A percentile compares a stretch with the other conserved stretches of the same genome.
Conservation (phyloP, 75 land plant genomes). For the Pinus albicaulis region DNA sequence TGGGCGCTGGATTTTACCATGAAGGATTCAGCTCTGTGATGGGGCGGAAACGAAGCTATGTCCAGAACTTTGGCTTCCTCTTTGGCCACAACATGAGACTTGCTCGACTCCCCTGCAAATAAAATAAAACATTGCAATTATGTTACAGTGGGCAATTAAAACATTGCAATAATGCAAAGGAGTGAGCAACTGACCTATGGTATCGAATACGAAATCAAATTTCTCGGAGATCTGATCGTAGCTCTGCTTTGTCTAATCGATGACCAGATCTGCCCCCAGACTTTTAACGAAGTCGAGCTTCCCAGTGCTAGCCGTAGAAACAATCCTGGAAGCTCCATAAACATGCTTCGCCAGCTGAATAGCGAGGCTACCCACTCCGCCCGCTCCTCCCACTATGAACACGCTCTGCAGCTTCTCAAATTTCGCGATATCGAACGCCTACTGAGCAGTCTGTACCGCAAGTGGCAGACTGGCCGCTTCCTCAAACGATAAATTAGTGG, state of each 20-base stretch:
- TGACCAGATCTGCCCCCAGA: slow-evolving; percentile 47
- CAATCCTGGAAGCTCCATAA: slow-evolving; percentile 44
- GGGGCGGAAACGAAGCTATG: slow-evolving; percentile 27
- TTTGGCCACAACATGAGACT: slow-evolving; percentile 43
- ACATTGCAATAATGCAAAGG: too few relatives aligned
- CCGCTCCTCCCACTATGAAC: slow-evolving; percentile 43
- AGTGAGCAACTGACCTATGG: slow-evolving; percentile 30
- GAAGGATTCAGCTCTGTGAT: slow-evolving; percentile 27
- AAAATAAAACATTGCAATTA: neutral
- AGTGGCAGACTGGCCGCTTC: slow-evolving; percentile 38
- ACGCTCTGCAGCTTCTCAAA: slow-evolving; percentile 24
- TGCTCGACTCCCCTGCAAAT: slow-evolving; percentile 35
- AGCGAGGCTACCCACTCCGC: slow-evolving; percentile 48
- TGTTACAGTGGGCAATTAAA: neutral
- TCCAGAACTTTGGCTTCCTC: slow-evolving; percentile 36
- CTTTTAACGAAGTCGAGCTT: slow-evolving; percentile 45
- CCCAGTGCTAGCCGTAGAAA: slow-evolving; percentile 40
- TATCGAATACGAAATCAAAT: slow-evolving; percentile 51
- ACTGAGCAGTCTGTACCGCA: slow-evolving; percentile 28
- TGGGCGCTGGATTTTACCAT: slow-evolving; percentile 23
- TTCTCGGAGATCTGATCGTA: slow-evolving; percentile 42
- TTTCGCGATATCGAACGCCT: slow-evolving; percentile 20
- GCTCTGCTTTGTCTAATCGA: slow-evolving; percentile 45
- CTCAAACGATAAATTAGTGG: slow-evolving; percentile 16
- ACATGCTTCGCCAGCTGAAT: slow-evolving; percentile 51